Evolutionary conservation across 176 grass and related monocot species (phyloP), one percentile per base, ranked within the genome.

Genomic region (Thalia dealbata): DNA sequence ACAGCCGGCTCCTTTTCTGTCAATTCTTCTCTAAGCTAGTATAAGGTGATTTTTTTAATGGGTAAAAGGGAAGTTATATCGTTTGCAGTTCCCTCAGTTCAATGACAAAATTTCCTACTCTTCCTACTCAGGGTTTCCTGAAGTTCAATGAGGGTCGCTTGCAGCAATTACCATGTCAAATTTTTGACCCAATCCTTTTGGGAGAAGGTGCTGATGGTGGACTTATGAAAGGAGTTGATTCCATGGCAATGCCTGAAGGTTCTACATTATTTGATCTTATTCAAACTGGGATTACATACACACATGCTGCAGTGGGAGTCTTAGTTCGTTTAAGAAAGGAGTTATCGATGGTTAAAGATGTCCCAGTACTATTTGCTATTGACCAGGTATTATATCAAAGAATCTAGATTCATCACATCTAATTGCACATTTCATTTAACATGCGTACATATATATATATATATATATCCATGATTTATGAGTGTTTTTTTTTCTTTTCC

Each of bases 161-260:
- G 74, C 89, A 86, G 45, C 61, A 92, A 68, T 74, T 97, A 81
- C 83, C 82, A 42, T 97, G 93, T 75, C 84, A 92, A 97, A 88
- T 77, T 69, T 75, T 80, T 71, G 93, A 97, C 38, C 84, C 87
- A 55, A 92, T 97, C 83, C 89, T 76, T 24, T 69, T 97, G 28
- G 93, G 93, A 82, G 93, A 97, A 92, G 90, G 89, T 72, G 80
- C 93, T 82, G 89, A 89, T 80, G 83, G 86, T 86, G 93, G 89
- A 76, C 82, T 72, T 74, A 91, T 92, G 93, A 84, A 86, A 84
- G 89, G 83, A 44, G 89, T 76, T 56, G 87, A 92, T 81, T 92
- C 87, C 41, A 72, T 92, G 81, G 83, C 88, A 78, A 92, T 97
- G 93, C 89, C 93, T 68, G 93, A 97, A 88, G 89, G 87, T 43